Conservation (phyloP, 768 basidiomycete genomes). For the Termitomyces sp. region DNA sequence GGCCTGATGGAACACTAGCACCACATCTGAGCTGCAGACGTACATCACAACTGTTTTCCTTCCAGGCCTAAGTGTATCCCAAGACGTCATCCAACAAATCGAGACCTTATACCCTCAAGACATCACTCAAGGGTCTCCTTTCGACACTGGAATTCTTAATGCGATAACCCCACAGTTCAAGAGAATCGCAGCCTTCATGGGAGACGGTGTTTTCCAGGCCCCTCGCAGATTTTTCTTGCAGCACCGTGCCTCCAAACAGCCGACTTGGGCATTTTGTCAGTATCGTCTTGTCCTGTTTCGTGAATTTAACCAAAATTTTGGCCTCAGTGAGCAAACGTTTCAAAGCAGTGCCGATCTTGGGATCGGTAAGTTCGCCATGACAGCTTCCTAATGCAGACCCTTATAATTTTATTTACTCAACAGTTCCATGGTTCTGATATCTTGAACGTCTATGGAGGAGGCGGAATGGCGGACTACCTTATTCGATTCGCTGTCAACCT, state of each 20-base stretch:
- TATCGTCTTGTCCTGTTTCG: not conserved
- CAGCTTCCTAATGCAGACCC: not conserved
- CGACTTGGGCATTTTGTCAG: constrained; percentile 39
- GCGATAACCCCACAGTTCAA: constrained; percentile 45
- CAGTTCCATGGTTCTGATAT: constrained; percentile 39
- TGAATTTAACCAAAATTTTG: not conserved
- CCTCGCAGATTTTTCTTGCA: constrained; percentile 46
- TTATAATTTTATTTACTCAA: constrained; percentile 8
- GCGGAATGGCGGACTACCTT: constrained; percentile 41
- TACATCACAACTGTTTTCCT: constrained; percentile 25
- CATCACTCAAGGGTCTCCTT: constrained; percentile 42
- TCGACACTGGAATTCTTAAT: constrained; percentile 37
- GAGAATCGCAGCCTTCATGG: constrained; percentile 43
- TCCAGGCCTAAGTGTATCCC: constrained; percentile 12
- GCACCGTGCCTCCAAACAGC: constrained; percentile 31
- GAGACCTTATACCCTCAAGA: constrained; percentile 31
- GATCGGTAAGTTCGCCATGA: constrained; percentile 29
- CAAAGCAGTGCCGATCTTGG: constrained; percentile 37
- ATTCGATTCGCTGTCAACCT: constrained; percentile 38
- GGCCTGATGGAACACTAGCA: constrained; percentile 7
- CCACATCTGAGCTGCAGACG: constrained; percentile 20
- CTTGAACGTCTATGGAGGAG: constrained; percentile 32
- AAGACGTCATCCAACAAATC: constrained; percentile 16
- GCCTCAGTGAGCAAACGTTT: constrained; percentile 38
- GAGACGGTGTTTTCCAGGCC: constrained; percentile 46